A percentile compares a stretch with the other conserved stretches of the same genome.
These are phyloP conservation scores for Pleurotus platypus DNA, from an alignment of 768 basidiomycete species.

Conservation along the genomic window DNA sequence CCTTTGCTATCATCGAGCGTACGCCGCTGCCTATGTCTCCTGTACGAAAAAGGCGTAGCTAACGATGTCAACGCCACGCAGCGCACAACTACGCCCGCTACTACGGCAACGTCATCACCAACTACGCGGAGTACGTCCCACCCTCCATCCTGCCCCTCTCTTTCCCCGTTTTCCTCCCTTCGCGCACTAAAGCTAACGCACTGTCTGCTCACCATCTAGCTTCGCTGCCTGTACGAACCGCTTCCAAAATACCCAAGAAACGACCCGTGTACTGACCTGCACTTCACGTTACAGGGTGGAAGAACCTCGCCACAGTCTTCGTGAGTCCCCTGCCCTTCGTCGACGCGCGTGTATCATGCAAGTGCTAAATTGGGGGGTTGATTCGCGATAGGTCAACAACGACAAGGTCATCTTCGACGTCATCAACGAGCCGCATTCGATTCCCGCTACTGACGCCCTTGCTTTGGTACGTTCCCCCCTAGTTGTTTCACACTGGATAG, in stretches of 20 bases:
- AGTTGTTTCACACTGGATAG: too few relatives aligned
- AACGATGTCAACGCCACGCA: too few relatives aligned
- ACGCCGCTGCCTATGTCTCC: slow-evolving; percentile 12
- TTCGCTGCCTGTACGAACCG: background rate
- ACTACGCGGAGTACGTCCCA: slow-evolving; percentile 37
- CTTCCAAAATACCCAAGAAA: too few relatives aligned
- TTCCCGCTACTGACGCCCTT: slow-evolving; percentile 49
- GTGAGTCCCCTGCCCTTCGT: slow-evolving; percentile 26
- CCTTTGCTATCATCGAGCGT: slow-evolving; percentile 55
- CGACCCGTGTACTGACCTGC: background rate
- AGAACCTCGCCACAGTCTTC: slow-evolving; percentile 50
- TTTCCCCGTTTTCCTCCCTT: too few relatives aligned
- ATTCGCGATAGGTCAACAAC: slow-evolving; percentile 37
- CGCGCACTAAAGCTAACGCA: too few relatives aligned
- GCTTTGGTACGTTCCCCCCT: slow-evolving; percentile 36
- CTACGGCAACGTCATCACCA: slow-evolving; percentile 29
- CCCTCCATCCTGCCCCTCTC: background rate
- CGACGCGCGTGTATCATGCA: too few relatives aligned
- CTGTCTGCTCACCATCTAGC: background rate
- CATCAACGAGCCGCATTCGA: slow-evolving; percentile 66
- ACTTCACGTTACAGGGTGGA: slow-evolving; percentile 40
- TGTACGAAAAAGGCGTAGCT: too few relatives aligned
- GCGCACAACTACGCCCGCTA: slow-evolving; percentile 66
- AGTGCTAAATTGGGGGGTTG: background rate
- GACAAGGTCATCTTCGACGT: slow-evolving; percentile 56